phyloP scores from a whole-genome alignment of 352 stramenopile genomes.

The Phytopythium vexans region DNA sequence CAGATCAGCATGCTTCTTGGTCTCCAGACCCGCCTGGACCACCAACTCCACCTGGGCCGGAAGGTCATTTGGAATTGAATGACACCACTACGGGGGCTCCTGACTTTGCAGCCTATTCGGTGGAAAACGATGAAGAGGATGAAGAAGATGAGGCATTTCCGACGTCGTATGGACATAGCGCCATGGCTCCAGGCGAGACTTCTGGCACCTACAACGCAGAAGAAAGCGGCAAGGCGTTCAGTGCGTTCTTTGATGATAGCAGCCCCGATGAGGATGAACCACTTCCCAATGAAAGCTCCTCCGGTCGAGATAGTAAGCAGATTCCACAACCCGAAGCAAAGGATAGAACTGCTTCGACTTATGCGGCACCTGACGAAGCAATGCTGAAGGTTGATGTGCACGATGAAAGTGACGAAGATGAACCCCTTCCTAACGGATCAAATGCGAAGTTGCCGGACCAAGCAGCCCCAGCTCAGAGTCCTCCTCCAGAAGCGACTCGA shows the following conservation, averaged over 20 bases:
- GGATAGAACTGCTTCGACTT: conserved; percentile 4
- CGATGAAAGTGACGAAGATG: conserved; percentile 60
- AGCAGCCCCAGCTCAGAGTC: too few relatives aligned
- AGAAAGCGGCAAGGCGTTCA: conserved; percentile 65
- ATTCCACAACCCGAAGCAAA: conserved; percentile 8
- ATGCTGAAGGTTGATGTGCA: conserved; percentile 15
- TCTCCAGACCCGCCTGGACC: conserved; percentile 19
- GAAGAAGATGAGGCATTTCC: conserved; percentile 82
- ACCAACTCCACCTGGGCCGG: conserved; percentile 23
- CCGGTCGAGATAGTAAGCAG: not conserved
- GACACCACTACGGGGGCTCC: conserved; percentile 2
- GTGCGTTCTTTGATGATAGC: conserved; percentile 68
- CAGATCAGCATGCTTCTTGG: not conserved
- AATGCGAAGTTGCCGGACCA: not conserved
- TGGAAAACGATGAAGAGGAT: conserved; percentile 39
- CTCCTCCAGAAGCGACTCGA: not conserved
- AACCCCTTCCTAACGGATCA: conserved; percentile 32
- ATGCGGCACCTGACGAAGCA: conserved; percentile 6
- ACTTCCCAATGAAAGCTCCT: conserved; percentile 17
- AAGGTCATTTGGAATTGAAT: conserved; percentile 12
- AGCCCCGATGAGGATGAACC: conserved; percentile 69
- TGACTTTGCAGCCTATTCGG: conserved; percentile 2
- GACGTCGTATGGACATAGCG: conserved; percentile 32
- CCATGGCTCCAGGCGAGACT: conserved; percentile 22
- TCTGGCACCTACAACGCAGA: conserved; percentile 43